These are phyloP conservation scores for Tardiomyces blankii DNA, from an alignment of 1,139 yeast genomes.

Conservation along the genomic window DNA sequence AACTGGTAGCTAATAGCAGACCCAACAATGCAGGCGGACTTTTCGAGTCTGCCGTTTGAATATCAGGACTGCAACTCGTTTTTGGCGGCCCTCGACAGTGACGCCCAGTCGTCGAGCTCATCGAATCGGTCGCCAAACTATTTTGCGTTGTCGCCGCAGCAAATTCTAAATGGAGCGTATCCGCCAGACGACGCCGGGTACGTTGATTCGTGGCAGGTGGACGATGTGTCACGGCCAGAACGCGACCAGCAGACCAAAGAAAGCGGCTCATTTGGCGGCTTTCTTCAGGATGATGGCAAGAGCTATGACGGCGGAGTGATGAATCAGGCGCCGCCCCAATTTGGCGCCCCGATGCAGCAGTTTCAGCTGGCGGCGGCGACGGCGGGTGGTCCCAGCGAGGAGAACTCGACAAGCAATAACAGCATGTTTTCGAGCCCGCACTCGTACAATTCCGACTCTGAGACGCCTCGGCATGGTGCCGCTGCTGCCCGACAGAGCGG, in stretches of 20 bases:
- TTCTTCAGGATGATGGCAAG: too few relatives aligned
- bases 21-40: slow-evolving; percentile 1
- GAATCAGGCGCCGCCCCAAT: neutral
- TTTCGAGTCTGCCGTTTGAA: slow-evolving; percentile 8
- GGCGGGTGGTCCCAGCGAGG: neutral
- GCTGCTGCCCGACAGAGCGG: too few relatives aligned
- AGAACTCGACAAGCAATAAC: neutral
- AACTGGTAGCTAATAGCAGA: too few relatives aligned
- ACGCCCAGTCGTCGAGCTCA: neutral
- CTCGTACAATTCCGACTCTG: neutral
- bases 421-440: neutral
- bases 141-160: neutral
- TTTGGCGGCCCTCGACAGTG: slow-evolving; percentile 12
- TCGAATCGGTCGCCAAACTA: neutral
- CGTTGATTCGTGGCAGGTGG: neutral
- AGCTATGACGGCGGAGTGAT: neutral
- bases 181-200: neutral
- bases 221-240: neutral
- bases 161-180: neutral
- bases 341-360: neutral
- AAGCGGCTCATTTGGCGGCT: too few relatives aligned
- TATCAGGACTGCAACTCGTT: slow-evolving; percentile 17
- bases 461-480: neutral
- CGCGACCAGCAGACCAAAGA: too few relatives aligned
- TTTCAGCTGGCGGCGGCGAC: neutral